These are phyloP conservation scores for Solanum etuberosum DNA, from an alignment of 257 asterid genomes.

Conservation along the genomic window DNA sequence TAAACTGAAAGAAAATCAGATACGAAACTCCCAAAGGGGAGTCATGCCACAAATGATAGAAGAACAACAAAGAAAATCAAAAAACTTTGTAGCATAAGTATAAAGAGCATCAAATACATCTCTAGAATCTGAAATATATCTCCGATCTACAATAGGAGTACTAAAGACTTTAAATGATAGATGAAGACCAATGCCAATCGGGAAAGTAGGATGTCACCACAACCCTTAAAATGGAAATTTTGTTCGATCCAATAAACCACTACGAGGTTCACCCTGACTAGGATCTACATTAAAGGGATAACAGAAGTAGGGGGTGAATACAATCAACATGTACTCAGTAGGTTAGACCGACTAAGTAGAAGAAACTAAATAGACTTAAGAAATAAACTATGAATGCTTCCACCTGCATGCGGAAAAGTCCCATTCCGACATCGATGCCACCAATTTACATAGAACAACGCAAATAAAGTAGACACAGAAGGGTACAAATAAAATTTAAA, in stretches of 20 bases:
- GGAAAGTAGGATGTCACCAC: background rate
- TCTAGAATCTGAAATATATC: background rate
- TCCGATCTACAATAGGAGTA: background rate
- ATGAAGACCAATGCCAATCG: background rate
- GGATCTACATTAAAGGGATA: background rate
- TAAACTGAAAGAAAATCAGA: background rate
- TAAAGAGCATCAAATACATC: background rate
- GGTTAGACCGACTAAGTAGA: no score
- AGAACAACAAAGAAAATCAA: no score
- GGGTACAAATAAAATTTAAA: no score
- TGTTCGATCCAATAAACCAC: background rate
- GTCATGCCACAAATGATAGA: background rate
- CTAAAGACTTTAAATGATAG: background rate
- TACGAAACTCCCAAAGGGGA: background rate
- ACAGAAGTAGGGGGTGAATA: background rate
- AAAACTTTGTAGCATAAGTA: background rate
- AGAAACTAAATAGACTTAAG: no score
- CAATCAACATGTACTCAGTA: background rate
- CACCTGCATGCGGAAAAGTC: no score
- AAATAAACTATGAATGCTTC: no score
- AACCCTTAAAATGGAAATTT: background rate
- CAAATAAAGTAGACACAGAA: no score
- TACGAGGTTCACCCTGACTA: background rate
- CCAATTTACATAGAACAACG: no score
- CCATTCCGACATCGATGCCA: no score